A percentile compares a stretch with the other conserved stretches of the same genome.
Conservation (phyloP, 805 yeast species). For the Ogataea glucozyma region DNA sequence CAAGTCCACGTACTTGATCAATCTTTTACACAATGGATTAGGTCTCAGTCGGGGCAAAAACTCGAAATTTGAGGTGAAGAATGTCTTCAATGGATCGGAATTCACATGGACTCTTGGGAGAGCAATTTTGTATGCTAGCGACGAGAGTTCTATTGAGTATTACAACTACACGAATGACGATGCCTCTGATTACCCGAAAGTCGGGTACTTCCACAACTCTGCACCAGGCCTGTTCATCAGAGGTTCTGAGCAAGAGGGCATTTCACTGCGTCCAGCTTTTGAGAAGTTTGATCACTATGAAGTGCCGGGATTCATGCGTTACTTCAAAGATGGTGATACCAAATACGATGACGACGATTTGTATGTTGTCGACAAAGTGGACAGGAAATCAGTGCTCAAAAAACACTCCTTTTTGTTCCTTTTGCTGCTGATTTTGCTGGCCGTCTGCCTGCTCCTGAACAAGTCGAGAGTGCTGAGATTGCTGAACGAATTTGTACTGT, state of each 20-base stretch:
- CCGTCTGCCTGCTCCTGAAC: constrained; percentile 15
- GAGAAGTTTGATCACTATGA: constrained; percentile 23
- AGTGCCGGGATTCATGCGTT: constrained; percentile 22
- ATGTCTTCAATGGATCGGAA: constrained; percentile 74
- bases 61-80: constrained; percentile 44
- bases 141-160: constrained; percentile 47
- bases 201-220: constrained; percentile 52
- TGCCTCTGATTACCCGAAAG: constrained; percentile 20
- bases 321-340: constrained; percentile 32
- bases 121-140: constrained; percentile 61
- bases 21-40: constrained; percentile 58
- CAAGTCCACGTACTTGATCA: constrained; percentile 59
- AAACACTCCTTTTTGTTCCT: constrained; percentile 17
- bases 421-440: constrained; percentile 6
- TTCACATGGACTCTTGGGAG: constrained; percentile 92
- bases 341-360: constrained; percentile 39
- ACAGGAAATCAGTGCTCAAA: constrained; percentile 36
- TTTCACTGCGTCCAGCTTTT: constrained; percentile 46
- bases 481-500: constrained; percentile 22
- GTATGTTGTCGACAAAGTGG: constrained; percentile 43
- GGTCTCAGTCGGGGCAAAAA: constrained; percentile 57
- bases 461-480: constrained; percentile 22
- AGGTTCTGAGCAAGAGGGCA: constrained; percentile 54
- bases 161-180: constrained; percentile 33
- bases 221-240: constrained; percentile 46